Evolutionary conservation across 257 asterid genomes (phyloP).

Genomic region (Solanum ossicruentum): DNA sequence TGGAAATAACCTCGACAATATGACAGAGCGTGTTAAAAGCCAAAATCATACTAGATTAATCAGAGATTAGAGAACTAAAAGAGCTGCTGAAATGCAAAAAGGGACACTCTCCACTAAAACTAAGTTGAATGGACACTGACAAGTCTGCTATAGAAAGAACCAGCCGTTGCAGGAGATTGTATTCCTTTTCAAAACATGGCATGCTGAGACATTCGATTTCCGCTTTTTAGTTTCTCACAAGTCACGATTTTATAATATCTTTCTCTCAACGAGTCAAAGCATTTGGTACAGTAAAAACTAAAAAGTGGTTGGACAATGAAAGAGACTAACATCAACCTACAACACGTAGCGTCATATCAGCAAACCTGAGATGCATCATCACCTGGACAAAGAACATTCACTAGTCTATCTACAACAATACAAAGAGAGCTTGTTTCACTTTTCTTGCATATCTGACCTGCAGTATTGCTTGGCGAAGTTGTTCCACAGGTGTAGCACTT

Average conservation of each 20-base stretch:
- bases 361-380: background rate
- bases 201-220: background rate
- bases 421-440: background rate
- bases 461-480: constrained; percentile 56
- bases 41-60: background rate
- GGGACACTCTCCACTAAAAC: background rate
- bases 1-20: background rate
- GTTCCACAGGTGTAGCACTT: constrained; percentile 73
- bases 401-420: background rate
- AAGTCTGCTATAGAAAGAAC: background rate
- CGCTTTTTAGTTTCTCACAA: background rate
- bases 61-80: background rate
- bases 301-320: background rate
- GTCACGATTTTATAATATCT: background rate
- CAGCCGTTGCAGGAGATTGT: background rate
- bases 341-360: background rate
- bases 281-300: background rate
- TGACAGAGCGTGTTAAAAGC: background rate
- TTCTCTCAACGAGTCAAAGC: background rate
- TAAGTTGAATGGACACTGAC: background rate
- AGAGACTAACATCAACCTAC: background rate
- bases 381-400: background rate
- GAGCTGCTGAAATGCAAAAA: background rate
- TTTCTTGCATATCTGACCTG: constrained; percentile 47
- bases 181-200: background rate